These are phyloP conservation scores for Lignosus rhinocerotis DNA, from an alignment of 1,284 basidiomycete species.

Conservation along the genomic window DNA sequence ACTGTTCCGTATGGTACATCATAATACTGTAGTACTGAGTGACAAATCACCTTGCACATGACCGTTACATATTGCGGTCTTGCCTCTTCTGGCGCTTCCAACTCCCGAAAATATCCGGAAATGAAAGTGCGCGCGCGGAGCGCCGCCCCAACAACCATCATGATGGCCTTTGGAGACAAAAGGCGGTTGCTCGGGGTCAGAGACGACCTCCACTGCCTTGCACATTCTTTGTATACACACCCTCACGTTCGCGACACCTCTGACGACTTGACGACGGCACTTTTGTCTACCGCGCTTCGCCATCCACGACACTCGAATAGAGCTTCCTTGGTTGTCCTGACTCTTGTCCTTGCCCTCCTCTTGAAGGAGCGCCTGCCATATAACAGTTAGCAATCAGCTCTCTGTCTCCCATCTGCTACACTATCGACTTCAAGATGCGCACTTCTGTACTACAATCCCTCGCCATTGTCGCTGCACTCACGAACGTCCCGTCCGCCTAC, in stretches of 20 bases:
- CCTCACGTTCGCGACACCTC: background rate
- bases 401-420: background rate
- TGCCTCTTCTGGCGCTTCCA: background rate
- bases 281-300: background rate
- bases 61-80: background rate
- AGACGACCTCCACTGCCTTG: background rate
- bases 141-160: background rate
- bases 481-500: slow-evolving; percentile 18
- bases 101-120: background rate
- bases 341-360: background rate
- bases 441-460: background rate
- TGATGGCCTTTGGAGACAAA: background rate
- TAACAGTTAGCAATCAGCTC: background rate
- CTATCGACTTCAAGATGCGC: slow-evolving; percentile 3
- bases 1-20: too few relatives aligned
- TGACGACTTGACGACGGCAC: background rate
- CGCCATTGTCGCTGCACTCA: slow-evolving; percentile 11
- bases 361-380: background rate
- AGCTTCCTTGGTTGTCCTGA: slow-evolving; percentile 2
- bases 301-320: background rate
- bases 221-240: slow-evolving; percentile 2
- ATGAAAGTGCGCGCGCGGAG: background rate
- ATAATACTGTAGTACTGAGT: background rate
- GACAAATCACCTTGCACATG: background rate
- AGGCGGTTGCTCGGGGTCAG: background rate